Conservation (phyloP, 192 early-diverging fungal genomes). For the Coemansia sp. region DNA sequence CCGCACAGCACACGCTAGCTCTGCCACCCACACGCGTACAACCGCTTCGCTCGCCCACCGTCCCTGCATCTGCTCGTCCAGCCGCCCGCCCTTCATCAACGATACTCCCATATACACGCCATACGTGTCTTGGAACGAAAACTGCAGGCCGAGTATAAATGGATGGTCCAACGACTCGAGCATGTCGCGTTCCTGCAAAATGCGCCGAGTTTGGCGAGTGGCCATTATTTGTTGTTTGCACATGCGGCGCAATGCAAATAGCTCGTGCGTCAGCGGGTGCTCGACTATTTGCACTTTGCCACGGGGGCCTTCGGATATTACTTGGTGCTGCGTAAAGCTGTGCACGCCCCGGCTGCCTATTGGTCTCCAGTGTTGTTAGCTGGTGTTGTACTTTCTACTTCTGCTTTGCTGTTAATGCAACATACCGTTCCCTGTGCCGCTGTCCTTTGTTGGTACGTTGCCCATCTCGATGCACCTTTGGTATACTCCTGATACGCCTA, state of each 20-base stretch:
- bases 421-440: background rate
- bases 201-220: slow-evolving; percentile 66
- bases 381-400: background rate
- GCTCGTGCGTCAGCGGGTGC: slow-evolving; percentile 69
- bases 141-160: slow-evolving; percentile 79
- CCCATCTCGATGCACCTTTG: background rate
- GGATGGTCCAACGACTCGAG: slow-evolving; percentile 80
- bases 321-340: slow-evolving; percentile 82
- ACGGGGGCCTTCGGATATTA: slow-evolving; percentile 85
- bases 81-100: slow-evolving; percentile 86
- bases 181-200: slow-evolving; percentile 79
- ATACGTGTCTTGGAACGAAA: slow-evolving; percentile 92
- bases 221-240: slow-evolving; percentile 84
- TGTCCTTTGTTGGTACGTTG: slow-evolving; percentile 3
- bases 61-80: slow-evolving; percentile 64
- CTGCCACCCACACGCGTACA: slow-evolving; percentile 82
- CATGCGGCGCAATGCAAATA: slow-evolving; percentile 92
- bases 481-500: background rate
- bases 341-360: slow-evolving; percentile 50
- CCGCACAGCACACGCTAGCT: slow-evolving; percentile 74
- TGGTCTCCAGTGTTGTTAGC: no score
- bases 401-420: background rate
- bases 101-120: slow-evolving; percentile 87
- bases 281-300: slow-evolving; percentile 88
- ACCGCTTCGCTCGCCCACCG: slow-evolving; percentile 63